Evolutionary conservation across 768 basidiomycete species (phyloP).

Genomic region (Suillus clintonianus): DNA sequence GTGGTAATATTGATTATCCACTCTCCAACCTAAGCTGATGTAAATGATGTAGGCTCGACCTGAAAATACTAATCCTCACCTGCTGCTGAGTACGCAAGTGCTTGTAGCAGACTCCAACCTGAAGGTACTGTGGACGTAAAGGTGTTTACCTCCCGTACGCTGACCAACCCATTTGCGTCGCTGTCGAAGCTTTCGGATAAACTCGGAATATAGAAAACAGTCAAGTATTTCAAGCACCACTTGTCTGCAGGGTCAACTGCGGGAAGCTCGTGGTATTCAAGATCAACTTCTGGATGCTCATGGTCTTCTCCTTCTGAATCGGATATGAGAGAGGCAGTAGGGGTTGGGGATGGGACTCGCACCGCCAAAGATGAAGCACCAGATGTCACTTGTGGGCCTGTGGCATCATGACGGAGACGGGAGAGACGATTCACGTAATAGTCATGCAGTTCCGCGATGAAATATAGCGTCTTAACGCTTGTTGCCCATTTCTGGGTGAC

Average conservation of each 20-base stretch:
- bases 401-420: neutral
- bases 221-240: neutral
- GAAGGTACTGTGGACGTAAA: conserved; percentile 31
- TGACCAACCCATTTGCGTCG: conserved; percentile 41
- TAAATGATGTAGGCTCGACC: conserved; percentile 26
- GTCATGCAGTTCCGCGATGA: conserved; percentile 45
- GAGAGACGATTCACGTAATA: conserved; percentile 29
- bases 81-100: conserved; percentile 37
- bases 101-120: conserved; percentile 34
- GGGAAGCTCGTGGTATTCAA: neutral
- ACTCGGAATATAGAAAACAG: conserved; percentile 20
- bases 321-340: neutral
- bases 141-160: conserved; percentile 33
- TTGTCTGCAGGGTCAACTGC: neutral
- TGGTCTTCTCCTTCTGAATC: neutral
- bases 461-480: conserved; percentile 53
- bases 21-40: neutral
- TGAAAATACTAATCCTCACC: conserved; percentile 21
- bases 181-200: conserved; percentile 44
- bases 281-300: neutral
- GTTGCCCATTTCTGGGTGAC: conserved; percentile 47
- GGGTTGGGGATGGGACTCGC: neutral
- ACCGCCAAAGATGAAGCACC: neutral
- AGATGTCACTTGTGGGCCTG: neutral
- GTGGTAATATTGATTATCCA: conserved; percentile 8